Conservation (phyloP, 1,139 yeast species). For the Scheffersomyces segobiensis region DNA sequence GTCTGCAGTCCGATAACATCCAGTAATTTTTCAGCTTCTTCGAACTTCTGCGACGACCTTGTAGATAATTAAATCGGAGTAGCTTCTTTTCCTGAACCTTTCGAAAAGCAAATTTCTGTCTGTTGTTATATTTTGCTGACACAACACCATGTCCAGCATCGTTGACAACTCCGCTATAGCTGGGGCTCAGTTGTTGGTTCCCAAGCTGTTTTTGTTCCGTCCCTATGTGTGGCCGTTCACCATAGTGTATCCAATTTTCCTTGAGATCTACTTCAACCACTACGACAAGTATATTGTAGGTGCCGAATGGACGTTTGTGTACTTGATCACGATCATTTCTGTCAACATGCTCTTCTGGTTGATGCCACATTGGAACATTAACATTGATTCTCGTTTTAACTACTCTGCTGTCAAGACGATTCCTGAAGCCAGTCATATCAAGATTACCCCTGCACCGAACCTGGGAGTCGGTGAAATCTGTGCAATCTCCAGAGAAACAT, state of each 20-base stretch:
- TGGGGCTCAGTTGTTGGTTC: constrained; percentile 70
- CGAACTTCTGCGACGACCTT: background rate
- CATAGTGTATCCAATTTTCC: constrained; percentile 74
- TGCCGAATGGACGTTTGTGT: constrained; percentile 85
- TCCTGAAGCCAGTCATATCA: constrained; percentile 66
- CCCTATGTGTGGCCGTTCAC: constrained; percentile 88
- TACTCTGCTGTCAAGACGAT: constrained; percentile 54
- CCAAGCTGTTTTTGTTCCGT: constrained; percentile 58
- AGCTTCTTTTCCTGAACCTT: background rate
- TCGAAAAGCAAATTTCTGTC: background rate
- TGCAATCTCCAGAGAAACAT: constrained; percentile 55
- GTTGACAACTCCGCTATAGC: constrained; percentile 61
- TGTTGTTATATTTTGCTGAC: background rate
- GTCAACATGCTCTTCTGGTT: constrained; percentile 77
- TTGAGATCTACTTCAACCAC: constrained; percentile 61
- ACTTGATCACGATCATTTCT: constrained; percentile 70
- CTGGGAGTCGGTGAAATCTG: constrained; percentile 85
- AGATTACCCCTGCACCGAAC: constrained; percentile 81
- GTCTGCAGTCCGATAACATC: background rate
- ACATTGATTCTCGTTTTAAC: constrained; percentile 70
- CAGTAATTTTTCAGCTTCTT: background rate
- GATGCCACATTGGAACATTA: constrained; percentile 94
- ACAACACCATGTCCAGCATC: constrained; percentile 33
- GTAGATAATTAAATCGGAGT: background rate
- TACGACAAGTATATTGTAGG: constrained; percentile 86